Percentiles rank a stretch among this genome's conserved stretches.
phyloP scores from a whole-genome alignment of 352 stramenopile species.

The Phytophthora cajani region DNA sequence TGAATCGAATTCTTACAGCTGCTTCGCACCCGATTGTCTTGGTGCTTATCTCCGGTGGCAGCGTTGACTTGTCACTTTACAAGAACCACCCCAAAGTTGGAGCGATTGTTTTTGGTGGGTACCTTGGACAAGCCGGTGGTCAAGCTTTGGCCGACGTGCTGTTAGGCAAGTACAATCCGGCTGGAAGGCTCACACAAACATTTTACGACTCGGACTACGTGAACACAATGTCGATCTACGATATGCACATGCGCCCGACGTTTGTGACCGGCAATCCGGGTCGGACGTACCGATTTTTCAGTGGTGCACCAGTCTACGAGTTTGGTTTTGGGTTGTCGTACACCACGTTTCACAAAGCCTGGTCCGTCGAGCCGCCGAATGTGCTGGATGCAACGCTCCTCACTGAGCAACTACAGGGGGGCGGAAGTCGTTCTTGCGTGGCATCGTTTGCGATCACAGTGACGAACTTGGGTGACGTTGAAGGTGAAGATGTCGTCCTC shows the following conservation, averaged over 20 bases:
- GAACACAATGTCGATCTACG: constrained; percentile 64
- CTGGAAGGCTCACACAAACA: constrained; percentile 71
- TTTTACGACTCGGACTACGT: constrained; percentile 69
- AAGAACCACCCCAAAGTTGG: constrained; percentile 63
- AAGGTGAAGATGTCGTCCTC: constrained; percentile 54
- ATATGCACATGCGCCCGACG: constrained; percentile 88
- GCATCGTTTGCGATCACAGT: constrained; percentile 43
- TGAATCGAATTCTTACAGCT: constrained; percentile 57
- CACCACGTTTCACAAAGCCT: constrained; percentile 67
- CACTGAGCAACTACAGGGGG: constrained; percentile 15
- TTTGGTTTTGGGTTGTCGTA: constrained; percentile 89
- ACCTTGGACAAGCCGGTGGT: constrained; percentile 72
- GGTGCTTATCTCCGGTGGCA: constrained; percentile 81
- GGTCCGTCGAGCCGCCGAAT: constrained; percentile 15
- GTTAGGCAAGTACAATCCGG: constrained; percentile 76
- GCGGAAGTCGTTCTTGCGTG: constrained; percentile 20
- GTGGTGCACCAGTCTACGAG: constrained; percentile 59
- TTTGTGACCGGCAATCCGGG: constrained; percentile 64
- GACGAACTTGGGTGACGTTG: constrained; percentile 48
- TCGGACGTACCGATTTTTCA: constrained; percentile 89
- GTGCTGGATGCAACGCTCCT: constrained; percentile 24
- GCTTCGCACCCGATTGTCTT: constrained; percentile 68
- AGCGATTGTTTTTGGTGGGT: constrained; percentile 73
- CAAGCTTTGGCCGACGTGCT: constrained; percentile 79
- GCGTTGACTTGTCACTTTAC: constrained; percentile 74